Evolutionary conservation across 306 rosid species (phyloP).

Genomic region (Notholithocarpus densiflorus): DNA sequence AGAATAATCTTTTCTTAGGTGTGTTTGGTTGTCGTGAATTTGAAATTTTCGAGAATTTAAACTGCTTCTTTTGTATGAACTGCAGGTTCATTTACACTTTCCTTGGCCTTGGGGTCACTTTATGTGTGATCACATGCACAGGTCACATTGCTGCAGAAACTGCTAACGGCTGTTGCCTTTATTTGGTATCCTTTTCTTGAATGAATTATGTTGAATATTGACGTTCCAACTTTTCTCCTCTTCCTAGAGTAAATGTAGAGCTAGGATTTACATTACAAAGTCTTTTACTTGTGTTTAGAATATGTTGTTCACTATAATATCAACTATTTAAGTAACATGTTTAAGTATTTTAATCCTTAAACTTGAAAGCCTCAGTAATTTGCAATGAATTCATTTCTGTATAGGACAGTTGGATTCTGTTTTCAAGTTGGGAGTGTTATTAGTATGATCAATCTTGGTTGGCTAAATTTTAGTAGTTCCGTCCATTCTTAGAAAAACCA

Average conservation of each 20-base stretch:
- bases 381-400: background rate
- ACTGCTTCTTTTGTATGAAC: constrained; percentile 9
- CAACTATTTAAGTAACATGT: background rate
- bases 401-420: background rate
- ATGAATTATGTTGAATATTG: background rate
- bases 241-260: background rate
- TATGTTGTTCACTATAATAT: background rate
- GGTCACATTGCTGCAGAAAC: constrained; percentile 85
- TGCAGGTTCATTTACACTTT: constrained; percentile 76
- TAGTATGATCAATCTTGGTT: background rate
- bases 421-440: background rate
- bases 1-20: too few species aligned
- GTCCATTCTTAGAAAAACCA: background rate
- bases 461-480: background rate
- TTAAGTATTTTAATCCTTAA: background rate
- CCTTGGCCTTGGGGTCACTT: constrained; percentile 62
- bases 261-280: background rate
- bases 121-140: constrained; percentile 66
- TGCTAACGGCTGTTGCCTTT: constrained; percentile 76
- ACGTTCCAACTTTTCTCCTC: background rate
- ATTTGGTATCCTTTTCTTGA: constrained; percentile 62
- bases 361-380: background rate
- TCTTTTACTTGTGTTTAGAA: background rate
- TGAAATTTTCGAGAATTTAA: too few species aligned
- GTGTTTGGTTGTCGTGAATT: too few species aligned